phyloP scores from a whole-genome alignment of 768 basidiomycete species.

The Lentinus brumalis region DNA sequence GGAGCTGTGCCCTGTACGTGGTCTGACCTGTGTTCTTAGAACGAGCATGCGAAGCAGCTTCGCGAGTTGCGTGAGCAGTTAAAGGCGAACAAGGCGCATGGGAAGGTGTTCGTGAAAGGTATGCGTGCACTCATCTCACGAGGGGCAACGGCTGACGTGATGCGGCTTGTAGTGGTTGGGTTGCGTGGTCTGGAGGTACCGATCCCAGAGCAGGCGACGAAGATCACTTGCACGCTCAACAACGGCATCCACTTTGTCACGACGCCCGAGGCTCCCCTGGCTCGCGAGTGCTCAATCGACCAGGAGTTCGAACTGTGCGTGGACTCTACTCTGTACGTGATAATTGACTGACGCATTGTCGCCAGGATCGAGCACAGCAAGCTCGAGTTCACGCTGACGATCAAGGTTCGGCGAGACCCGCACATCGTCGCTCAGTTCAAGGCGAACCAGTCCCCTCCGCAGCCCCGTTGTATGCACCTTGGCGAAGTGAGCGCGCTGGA shows the following conservation, averaged over 20 bases:
- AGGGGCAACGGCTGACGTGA: slow-evolving; percentile 18
- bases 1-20: not conserved
- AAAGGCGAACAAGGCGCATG: slow-evolving; percentile 76
- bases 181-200: slow-evolving; percentile 77
- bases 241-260: slow-evolving; percentile 97
- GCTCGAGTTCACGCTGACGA: slow-evolving; percentile 88
- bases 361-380: slow-evolving; percentile 85
- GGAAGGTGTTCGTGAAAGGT: slow-evolving; percentile 96
- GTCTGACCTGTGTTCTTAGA: slow-evolving; percentile 45
- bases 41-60: slow-evolving; percentile 92
- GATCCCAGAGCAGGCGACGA: slow-evolving; percentile 73
- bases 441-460: slow-evolving; percentile 50
- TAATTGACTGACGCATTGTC: not conserved
- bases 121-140: slow-evolving; percentile 20
- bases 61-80: slow-evolving; percentile 77
- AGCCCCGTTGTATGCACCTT: slow-evolving; percentile 18
- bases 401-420: slow-evolving; percentile 85
- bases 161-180: slow-evolving; percentile 59
- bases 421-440: slow-evolving; percentile 83
- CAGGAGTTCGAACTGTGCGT: slow-evolving; percentile 91
- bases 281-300: slow-evolving; percentile 63
- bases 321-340: too few species aligned
- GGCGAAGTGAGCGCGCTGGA: slow-evolving; percentile 45
- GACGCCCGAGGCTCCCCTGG: slow-evolving; percentile 75
- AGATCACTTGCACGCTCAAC: slow-evolving; percentile 85